Percentiles rank a stretch among this genome's conserved stretches.
These are phyloP conservation scores for Sherardia arvensis DNA, from an alignment of 257 asterid genomes.

Conservation along the genomic window DNA sequence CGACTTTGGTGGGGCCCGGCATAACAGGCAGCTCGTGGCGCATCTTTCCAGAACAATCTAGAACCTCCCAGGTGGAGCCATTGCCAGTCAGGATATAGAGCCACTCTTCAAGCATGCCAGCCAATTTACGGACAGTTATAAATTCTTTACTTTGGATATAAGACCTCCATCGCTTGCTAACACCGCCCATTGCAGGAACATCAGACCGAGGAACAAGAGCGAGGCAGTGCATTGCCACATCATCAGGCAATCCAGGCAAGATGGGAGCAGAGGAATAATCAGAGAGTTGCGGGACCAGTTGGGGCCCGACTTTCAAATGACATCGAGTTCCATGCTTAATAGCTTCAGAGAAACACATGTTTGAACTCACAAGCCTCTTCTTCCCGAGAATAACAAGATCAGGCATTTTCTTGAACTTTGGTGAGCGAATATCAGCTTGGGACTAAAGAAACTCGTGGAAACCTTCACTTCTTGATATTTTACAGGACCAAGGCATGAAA, in stretches of 20 bases:
- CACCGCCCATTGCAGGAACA: constrained; percentile 64
- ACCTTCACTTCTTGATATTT: constrained; percentile 57
- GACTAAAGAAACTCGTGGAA: constrained; percentile 53
- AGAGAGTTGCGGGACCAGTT: constrained; percentile 21
- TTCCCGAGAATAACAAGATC: constrained; percentile 24
- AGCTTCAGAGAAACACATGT: constrained; percentile 30
- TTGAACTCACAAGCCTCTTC: constrained; percentile 35
- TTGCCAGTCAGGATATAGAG: constrained; percentile 69
- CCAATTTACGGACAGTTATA: constrained; percentile 49
- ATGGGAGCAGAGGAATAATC: constrained; percentile 30
- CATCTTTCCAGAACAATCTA: constrained; percentile 50
- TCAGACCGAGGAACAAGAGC: constrained; percentile 67
- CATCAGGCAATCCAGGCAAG: constrained; percentile 83
- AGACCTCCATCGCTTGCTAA: constrained; percentile 68
- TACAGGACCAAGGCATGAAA: constrained; percentile 70
- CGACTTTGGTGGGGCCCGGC: constrained; percentile 61
- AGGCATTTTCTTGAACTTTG: constrained; percentile 29
- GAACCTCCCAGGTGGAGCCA: constrained; percentile 68
- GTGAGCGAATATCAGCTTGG: constrained; percentile 8
- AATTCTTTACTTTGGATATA: constrained; percentile 65
- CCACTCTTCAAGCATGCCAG: constrained; percentile 84
- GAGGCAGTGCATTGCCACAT: constrained; percentile 67
- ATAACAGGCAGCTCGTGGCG: constrained; percentile 43
- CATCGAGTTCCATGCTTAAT: constrained; percentile 20
- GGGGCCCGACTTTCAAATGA: constrained; percentile 20